These are phyloP conservation scores for Penicillium griseofulvum DNA, from an alignment of 2,329 filamentous ascomycete species.

Conservation along the genomic window DNA sequence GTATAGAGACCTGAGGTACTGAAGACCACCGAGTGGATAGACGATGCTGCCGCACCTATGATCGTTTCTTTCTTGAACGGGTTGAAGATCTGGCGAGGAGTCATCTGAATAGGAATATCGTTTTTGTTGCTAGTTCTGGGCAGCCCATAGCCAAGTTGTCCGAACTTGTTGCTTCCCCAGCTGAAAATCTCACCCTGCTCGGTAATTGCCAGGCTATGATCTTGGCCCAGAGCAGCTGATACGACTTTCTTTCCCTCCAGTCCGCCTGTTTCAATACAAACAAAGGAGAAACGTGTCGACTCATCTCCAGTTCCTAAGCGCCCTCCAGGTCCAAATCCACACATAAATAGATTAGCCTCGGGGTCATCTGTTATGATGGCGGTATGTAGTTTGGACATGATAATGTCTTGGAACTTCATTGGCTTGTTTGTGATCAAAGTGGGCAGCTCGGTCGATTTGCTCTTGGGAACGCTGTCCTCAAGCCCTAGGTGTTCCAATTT, in stretches of 20 bases:
- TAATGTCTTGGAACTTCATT: slow-evolving; percentile 74
- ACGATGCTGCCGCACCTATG: slow-evolving; percentile 79
- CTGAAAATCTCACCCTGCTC: slow-evolving; percentile 88
- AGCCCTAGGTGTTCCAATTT: slow-evolving; percentile 34
- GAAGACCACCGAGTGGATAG: slow-evolving; percentile 87
- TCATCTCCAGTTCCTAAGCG: slow-evolving; percentile 87
- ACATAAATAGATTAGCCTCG: slow-evolving; percentile 86
- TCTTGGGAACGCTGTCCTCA: slow-evolving; percentile 27
- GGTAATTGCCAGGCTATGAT: slow-evolving; percentile 83
- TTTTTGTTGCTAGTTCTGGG: slow-evolving; percentile 64
- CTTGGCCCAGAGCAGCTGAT: slow-evolving; percentile 82
- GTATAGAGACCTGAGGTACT: slow-evolving; percentile 80
- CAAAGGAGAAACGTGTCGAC: slow-evolving; percentile 81
- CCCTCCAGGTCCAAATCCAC: slow-evolving; percentile 86
- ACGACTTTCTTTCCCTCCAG: slow-evolving; percentile 71
- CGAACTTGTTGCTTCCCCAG: slow-evolving; percentile 85
- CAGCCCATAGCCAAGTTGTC: slow-evolving; percentile 80
- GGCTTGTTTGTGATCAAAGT: slow-evolving; percentile 69
- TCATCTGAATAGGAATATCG: slow-evolving; percentile 77
- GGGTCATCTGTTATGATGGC: slow-evolving; percentile 84
- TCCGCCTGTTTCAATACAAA: slow-evolving; percentile 72
- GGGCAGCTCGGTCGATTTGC: slow-evolving; percentile 60
- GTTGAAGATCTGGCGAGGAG: slow-evolving; percentile 86
- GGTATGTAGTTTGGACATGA: slow-evolving; percentile 87
- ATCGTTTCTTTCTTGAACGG: slow-evolving; percentile 82